Base-by-base conservation (phyloP, 2,329 filamentous ascomycete genomes). In the Scedosporium minutisporum region DNA sequence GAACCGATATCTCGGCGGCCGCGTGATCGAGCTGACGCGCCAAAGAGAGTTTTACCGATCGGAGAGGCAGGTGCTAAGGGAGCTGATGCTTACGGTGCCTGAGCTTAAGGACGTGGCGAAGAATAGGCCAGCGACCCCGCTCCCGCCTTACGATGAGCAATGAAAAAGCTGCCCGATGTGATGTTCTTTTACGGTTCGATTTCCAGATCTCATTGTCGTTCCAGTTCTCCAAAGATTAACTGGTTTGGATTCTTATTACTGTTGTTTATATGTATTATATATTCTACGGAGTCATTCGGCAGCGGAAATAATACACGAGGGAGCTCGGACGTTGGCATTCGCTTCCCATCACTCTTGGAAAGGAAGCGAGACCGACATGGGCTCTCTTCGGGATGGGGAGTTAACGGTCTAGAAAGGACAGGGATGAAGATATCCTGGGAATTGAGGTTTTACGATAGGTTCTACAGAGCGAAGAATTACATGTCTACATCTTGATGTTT, bases 1-100 rank as follows among this genome's bases (percentile, higher is more conserved):
- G 62, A 87, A 91, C 48, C 46, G 60, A 23, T 61, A 61, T 16
- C 48, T 61, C 25, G 60, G 60, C 3, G 60, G 60, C n/a, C 25
- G 60, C 14, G 60, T 61, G 14, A 61, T 61, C 33, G 46, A 61
- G 21, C 60, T 61, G n/a, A 57, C 60, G 42, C 29, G 48, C 18
- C 60, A 61, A 41, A 57, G 27, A 51, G 60, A 61, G 18, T 61
- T 61, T 27, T 61, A 61, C 27, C 60, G 60, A n/a, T 9, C 27
- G 10, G 60, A 61, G 33, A 61, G 60, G 48, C 25, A 42, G 33
- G 27, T 18, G n/a, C 25, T 61, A 18, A 21, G 60, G 42, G 60
- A 61, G 48, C 4, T 57, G 7, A 55, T 61, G 60, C 29, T 57
- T 18, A 51, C 25, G 4, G 48, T 61, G 14, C 60, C 60, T 6